phyloP scores from a whole-genome alignment of 495 filamentous ascomycete genomes.

The Talaromyces stipitatus region DNA sequence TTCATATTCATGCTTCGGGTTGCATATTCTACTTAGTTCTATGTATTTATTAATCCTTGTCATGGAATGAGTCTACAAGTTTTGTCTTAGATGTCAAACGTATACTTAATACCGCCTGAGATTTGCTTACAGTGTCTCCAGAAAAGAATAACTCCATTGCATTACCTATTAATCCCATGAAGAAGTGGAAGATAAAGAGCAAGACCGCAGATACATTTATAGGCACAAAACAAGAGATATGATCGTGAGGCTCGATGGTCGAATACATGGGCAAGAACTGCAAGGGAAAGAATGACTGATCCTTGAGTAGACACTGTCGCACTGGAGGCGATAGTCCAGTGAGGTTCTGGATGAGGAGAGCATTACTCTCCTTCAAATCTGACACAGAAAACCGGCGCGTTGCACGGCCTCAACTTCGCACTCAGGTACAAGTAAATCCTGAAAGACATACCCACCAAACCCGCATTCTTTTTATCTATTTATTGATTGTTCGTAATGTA shows the following conservation, averaged over 20 bases:
- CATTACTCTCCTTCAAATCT: background rate
- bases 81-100: background rate
- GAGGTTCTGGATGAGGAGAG: background rate
- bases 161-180: conserved; percentile 13
- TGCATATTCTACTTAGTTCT: background rate
- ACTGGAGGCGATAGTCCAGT: background rate
- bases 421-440: background rate
- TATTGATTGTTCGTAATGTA: background rate
- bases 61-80: background rate
- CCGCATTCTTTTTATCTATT: background rate
- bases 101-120: background rate
- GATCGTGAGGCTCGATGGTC: background rate
- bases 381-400: background rate
- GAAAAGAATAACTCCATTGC: conserved; percentile 15
- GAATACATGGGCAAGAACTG: conserved; percentile 18
- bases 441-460: background rate
- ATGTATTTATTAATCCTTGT: background rate
- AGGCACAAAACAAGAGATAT: background rate
- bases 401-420: background rate
- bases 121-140: background rate
- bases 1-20: background rate
- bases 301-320: background rate
- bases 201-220: conserved; percentile 5
- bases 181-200: conserved; percentile 11
- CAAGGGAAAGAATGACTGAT: conserved; percentile 10